Evolutionary conservation across 2,329 filamentous ascomycete genomes (phyloP).

Genomic region (Penicillium griseofulvum): DNA sequence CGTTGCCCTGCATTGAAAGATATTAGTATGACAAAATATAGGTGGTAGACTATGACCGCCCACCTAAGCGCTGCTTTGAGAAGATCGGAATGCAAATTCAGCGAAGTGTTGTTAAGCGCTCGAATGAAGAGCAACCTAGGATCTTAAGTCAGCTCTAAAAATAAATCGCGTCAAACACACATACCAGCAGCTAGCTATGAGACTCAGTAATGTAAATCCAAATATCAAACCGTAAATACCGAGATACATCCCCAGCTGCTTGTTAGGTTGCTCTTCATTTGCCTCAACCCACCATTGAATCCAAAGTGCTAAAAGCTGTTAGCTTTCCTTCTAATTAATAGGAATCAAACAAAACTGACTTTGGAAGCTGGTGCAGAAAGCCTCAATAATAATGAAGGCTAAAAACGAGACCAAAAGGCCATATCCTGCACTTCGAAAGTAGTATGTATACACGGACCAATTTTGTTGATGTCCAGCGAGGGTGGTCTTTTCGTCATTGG

Average conservation of each 20-base stretch:
- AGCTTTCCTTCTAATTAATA: neutral
- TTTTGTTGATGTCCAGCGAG: neutral
- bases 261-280: constrained; percentile 15
- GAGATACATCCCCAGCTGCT: constrained; percentile 10
- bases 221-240: constrained; percentile 13
- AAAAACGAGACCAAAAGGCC: neutral
- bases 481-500: neutral
- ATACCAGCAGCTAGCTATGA: neutral
- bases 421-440: neutral
- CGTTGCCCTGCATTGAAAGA: neutral
- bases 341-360: neutral
- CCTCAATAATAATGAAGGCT: neutral
- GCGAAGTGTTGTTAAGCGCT: neutral
- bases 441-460: constrained; percentile 2
- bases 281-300: constrained; percentile 10
- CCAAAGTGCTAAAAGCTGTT: constrained; percentile 10
- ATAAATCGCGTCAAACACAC: neutral
- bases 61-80: neutral
- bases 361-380: neutral
- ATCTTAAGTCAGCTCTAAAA: neutral
- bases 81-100: constrained; percentile 3
- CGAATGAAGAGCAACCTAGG: neutral
- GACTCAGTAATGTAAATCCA: constrained; percentile 4
- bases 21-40: neutral
- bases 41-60: neutral